Evolutionary conservation across 257 asterid species (phyloP), one percentile per base, ranked within the genome.

Genomic region (Fraxinus pennsylvanica): DNA sequence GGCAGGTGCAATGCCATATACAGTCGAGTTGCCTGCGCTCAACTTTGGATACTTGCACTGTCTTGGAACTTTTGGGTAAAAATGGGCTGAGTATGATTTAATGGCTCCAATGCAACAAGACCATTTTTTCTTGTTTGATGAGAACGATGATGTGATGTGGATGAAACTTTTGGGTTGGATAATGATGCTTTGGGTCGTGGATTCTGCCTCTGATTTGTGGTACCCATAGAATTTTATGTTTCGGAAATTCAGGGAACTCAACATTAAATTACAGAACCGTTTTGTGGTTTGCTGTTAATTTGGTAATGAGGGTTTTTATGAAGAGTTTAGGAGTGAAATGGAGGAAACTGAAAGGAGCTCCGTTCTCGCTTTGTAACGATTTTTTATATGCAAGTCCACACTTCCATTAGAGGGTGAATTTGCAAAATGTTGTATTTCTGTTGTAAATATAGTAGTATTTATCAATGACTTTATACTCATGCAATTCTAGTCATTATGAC

Each of bases 71-170:
- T 29, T 29, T 29, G 2, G 30, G 30, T 35, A 25, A 95, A 73
- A 65, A 92, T 39, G 1, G 98, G 38, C 6, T 35, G 38, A 35
- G 38, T 0, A 35, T 35, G 38, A 35, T 35, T 35, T 35, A 5
- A 35, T 35, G 5, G 5, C 38, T 35, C 38, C 38, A 35, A 6
- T 35, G 97, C 9, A 96, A 76, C 80, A 86, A 67, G 90, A 82
- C 96, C 96, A 92, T 89, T 80, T 90, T 63, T 70, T 89, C 93
- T 81, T 89, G 88, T 68, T 81, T 8, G 85, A 2, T 61, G 74
- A 83, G n/a, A 89, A 88, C 25, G 88, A 79, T 13, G 13, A 12
- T 9, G 68, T 0, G 30, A 12, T 9, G 68, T 0, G 30, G 86
- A 77, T 67, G 87, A 85, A 63, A 77, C 38, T n/a, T 82, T 81